These are phyloP conservation scores for Fusarium sp. DNA, from an alignment of 2,329 filamentous ascomycete species.

Conservation along the genomic window DNA sequence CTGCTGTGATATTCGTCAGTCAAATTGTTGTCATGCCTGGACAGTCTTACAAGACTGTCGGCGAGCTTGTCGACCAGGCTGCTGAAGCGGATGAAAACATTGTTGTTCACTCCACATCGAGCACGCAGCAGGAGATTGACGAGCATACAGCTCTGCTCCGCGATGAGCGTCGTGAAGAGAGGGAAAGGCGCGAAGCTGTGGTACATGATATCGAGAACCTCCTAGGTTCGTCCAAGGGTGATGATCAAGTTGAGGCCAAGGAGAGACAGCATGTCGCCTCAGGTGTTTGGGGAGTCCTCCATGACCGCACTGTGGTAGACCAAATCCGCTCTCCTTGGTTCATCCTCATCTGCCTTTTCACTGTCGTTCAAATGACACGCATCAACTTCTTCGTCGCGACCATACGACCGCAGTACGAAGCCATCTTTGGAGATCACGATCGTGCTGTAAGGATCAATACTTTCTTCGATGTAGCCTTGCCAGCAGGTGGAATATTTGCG, in stretches of 20 bases:
- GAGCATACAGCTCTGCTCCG: slow-evolving; percentile 63
- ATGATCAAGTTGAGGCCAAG: slow-evolving; percentile 71
- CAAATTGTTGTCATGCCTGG: slow-evolving; percentile 77
- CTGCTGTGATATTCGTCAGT: slow-evolving; percentile 68
- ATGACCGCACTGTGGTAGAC: slow-evolving; percentile 72
- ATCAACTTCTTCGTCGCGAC: slow-evolving; percentile 96
- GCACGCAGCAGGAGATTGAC: slow-evolving; percentile 52
- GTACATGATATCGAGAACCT: slow-evolving; percentile 77
- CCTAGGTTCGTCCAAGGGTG: slow-evolving; percentile 69
- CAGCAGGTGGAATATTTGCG: slow-evolving; percentile 81
- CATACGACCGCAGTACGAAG: slow-evolving; percentile 81
- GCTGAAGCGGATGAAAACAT: slow-evolving; percentile 58
- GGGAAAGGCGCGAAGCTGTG: slow-evolving; percentile 67
- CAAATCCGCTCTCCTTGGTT: slow-evolving; percentile 88
- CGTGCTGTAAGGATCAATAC: slow-evolving; percentile 77
- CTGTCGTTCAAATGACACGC: slow-evolving; percentile 76
- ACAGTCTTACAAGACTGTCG: slow-evolving; percentile 83
- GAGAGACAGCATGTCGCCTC: slow-evolving; percentile 74
- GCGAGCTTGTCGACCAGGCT: slow-evolving; percentile 79
- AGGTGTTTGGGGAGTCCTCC: slow-evolving; percentile 88
- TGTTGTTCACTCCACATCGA: slow-evolving; percentile 38
- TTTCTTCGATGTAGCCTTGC: slow-evolving; percentile 82
- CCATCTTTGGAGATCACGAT: slow-evolving; percentile 69
- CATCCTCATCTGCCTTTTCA: slow-evolving; percentile 82
- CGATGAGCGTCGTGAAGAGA: slow-evolving; percentile 66